A percentile compares a stretch with the other conserved stretches of the same genome.
phyloP scores from a whole-genome alignment of 2,329 filamentous ascomycete genomes.

The Neoscytalidium dimidiatum region DNA sequence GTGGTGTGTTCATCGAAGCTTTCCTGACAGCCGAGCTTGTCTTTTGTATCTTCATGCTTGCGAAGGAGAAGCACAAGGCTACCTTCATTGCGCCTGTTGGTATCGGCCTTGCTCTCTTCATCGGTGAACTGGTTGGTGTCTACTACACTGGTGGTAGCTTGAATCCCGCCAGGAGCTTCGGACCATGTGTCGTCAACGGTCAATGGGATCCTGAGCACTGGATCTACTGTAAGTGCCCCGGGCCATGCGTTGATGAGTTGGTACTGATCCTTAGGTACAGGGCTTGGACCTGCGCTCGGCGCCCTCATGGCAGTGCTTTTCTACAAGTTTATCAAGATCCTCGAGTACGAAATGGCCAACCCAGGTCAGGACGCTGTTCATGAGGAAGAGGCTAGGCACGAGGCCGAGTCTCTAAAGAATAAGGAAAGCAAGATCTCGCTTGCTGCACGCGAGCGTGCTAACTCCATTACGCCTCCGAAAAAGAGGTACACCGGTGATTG shows the following conservation, averaged over 20 bases:
- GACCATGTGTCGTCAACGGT: slow-evolving; percentile 41
- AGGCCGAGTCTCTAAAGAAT: slow-evolving; percentile 10
- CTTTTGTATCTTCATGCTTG: slow-evolving; percentile 59
- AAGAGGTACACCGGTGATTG: background rate
- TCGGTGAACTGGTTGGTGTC: slow-evolving; percentile 55
- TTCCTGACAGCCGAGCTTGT: slow-evolving; percentile 42
- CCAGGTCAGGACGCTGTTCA: slow-evolving; percentile 51
- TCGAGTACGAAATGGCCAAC: slow-evolving; percentile 55
- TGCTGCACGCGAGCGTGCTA: background rate
- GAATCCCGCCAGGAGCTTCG: slow-evolving; percentile 45
- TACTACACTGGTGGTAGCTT: slow-evolving; percentile 47
- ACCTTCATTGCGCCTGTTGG: slow-evolving; percentile 72
- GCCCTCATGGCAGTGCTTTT: slow-evolving; percentile 49
- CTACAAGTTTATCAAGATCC: slow-evolving; percentile 51
- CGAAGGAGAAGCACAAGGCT: slow-evolving; percentile 71
- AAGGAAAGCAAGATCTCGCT: slow-evolving; percentile 15
- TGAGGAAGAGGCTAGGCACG: slow-evolving; percentile 31
- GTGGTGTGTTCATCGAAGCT: slow-evolving; percentile 43
- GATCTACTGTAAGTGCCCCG: slow-evolving; percentile 39
- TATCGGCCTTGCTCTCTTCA: slow-evolving; percentile 71
- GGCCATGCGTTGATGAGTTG: background rate
- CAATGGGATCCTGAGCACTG: slow-evolving; percentile 44
- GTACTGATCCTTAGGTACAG: background rate
- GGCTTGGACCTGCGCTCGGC: slow-evolving; percentile 51
- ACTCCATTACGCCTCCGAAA: slow-evolving; percentile 7